Evolutionary conservation across 495 filamentous ascomycete genomes (phyloP), one percentile per base, ranked within the genome.

Genomic region (Aspergillus avenaceus): DNA sequence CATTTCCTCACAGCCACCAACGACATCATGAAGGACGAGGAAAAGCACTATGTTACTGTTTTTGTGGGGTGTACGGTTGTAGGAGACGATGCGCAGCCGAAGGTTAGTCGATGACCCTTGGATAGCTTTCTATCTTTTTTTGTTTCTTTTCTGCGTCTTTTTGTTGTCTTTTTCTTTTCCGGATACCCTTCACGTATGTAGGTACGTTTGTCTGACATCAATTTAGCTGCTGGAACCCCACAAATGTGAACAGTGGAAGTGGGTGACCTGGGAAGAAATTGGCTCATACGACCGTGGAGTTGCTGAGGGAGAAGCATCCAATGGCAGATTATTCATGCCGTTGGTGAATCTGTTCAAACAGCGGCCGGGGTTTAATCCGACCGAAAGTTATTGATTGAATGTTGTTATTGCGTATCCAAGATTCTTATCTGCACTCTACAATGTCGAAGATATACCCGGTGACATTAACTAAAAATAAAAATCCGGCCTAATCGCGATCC

Each of bases 41-140:
- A 36, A 9, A 56, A 56, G 41, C 58, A 60, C 41, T 60, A 60
- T 37, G 41, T 53, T n/a, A 60, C 53, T 13, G 22, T 54, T 8
- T 56, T 56, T 12, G 34, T 60, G 9, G 50, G 37, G 3, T 45
- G 44, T 16, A 47, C 5, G 37, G 31, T 54, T 13, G 8, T 13
- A 21, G 41, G 24, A 6, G 31, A 27, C 1, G 5, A 38, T 41
- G 41, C 29, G n/a, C 28, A 49, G 25, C 48, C 56, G 19, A 12
- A 41, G 44, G 51, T 54, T 44, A 42, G 29, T 27, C 40, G 8
- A n/a, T 41, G 5, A 26, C 22, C 22, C 16, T 32, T 25, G 22
- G 8, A n/a, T 21, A 6, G 5, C n/a, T 18, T 28, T 19, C 36
- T 38, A 19, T 29, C 16, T 16, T 14, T 42, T 21, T 13, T 13